These are phyloP conservation scores for Posidonia australis DNA, from an alignment of 106 monocot species.

Conservation along the genomic window DNA sequence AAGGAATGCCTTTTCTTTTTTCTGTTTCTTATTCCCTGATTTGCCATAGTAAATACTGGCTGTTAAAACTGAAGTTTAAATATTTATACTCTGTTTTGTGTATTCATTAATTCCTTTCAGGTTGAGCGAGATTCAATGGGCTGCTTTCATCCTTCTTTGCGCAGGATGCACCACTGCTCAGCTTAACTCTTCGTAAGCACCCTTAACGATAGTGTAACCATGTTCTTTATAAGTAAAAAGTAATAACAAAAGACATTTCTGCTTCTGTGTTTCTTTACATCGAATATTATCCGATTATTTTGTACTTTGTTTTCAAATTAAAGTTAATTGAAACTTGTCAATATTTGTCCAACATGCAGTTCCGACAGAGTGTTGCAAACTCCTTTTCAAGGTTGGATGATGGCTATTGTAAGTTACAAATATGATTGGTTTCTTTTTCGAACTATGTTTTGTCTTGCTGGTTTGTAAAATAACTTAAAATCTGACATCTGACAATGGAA, in stretches of 20 bases:
- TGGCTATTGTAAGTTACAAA: constrained; percentile 71
- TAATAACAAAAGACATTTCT: too few species aligned
- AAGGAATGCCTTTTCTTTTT: not conserved
- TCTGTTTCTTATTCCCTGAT: not conserved
- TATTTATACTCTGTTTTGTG: not conserved
- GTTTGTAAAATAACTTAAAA: not conserved
- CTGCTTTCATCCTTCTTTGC: constrained; percentile 78
- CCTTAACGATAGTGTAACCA: not conserved
- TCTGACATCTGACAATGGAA: not conserved
- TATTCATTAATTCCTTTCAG: constrained; percentile 24
- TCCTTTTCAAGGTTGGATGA: constrained; percentile 73
- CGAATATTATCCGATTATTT: not conserved
- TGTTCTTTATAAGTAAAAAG: too few species aligned
- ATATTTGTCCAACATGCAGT: constrained; percentile 25
- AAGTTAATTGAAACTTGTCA: not conserved
- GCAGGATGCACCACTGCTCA: constrained; percentile 94
- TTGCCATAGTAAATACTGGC: not conserved
- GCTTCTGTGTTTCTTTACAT: too few species aligned
- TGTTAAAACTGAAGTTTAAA: not conserved
- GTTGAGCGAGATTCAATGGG: constrained; percentile 87
- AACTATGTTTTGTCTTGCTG: too few species aligned
- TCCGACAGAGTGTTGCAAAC: constrained; percentile 83
- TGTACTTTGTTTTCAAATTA: not conserved
- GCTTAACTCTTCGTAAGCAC: constrained; percentile 68
- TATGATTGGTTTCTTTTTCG: not conserved